These are phyloP conservation scores for Gossypium schwendimanii DNA, from an alignment of 441 rosid species.

Conservation along the genomic window DNA sequence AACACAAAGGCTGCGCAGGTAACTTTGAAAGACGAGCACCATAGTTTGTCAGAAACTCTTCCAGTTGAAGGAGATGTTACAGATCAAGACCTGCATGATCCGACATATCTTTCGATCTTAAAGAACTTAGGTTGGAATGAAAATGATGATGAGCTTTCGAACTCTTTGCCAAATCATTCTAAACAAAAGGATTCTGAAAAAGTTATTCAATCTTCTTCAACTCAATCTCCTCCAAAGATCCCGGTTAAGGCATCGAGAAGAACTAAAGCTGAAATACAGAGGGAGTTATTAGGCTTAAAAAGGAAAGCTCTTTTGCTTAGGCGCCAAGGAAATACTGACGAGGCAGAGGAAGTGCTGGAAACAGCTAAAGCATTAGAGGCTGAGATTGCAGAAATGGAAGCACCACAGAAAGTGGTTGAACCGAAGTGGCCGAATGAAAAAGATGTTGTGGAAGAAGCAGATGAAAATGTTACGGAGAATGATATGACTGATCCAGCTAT, in stretches of 20 bases:
- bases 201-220: conserved; percentile 17
- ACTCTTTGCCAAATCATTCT: conserved; percentile 21
- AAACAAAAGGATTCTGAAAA: conserved; percentile 24
- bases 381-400: conserved; percentile 54
- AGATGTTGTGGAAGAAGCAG: conserved; percentile 29
- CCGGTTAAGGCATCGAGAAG: conserved; percentile 32
- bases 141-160: conserved; percentile 30
- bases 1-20: conserved; percentile 28
- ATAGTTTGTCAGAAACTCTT: conserved; percentile 19
- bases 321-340: conserved; percentile 68
- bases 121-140: conserved; percentile 71
- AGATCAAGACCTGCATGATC: conserved; percentile 65
- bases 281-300: conserved; percentile 63
- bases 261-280: conserved; percentile 71
- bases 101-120: conserved; percentile 49
- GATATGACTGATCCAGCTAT: conserved; percentile 55
- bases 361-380: conserved; percentile 58
- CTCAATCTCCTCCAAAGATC: conserved; percentile 18
- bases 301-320: conserved; percentile 60
- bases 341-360: conserved; percentile 66
- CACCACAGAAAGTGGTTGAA: conserved; percentile 34
- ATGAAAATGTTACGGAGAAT: conserved; percentile 40
- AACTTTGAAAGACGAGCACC: conserved; percentile 18
- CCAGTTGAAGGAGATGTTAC: conserved; percentile 47
- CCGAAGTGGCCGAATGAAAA: conserved; percentile 16